Evolutionary conservation across 108 stramenopile genomes (phyloP), one percentile per base, ranked within the genome.

Genomic region (Cyclotella baltica): DNA sequence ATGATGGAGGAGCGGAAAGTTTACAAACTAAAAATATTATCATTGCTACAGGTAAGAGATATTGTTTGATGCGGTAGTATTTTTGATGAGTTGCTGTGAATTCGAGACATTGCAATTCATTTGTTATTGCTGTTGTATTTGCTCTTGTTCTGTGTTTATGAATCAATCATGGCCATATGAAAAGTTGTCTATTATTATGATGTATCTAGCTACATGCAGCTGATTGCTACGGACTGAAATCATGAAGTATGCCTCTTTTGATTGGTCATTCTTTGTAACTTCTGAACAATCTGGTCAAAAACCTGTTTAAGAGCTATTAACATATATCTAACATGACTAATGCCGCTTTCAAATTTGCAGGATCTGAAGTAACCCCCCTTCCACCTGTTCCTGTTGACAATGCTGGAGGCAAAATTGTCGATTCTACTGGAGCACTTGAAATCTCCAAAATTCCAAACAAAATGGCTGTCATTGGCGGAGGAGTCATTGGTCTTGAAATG

Each of bases 401-500:
- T 82, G 97, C 96, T 4, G 92, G 70, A 0, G 91, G 94, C 18
- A 96, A 95, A 83, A 97, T 99, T 86, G 98, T 99, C 15, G 99
- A 99, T 76, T 97, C 96, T 16, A 99, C 99, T 2, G 99, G 99
- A 52, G 98, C 98, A 30, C 81, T 99, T 37, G 98, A 96, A n/a
- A 95, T 99, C 53, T 33, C 58, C 33, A 75, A 73, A 57, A 90
- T 99, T 56, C 99, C 99, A 29, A 83, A 88, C 80, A 93, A 69
- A 29, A 89, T 99, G 91, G 97, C 96, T 23, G 98, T 99, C 11
- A 85, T 99, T 68, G 98, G 99, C 29, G 99, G 98, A 23, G 99
- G 99, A 25, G 98, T 98, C 40, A 99, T 99, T 81, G 99, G 99
- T 57, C 83, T 99, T 53, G 99, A 99, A 85, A 99, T 99, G 99